Percentiles rank a stretch among this genome's conserved stretches.
Evolutionary conservation across 176 grass and related monocot species (phyloP).

Genomic region (Calamus simplicifolius): DNA sequence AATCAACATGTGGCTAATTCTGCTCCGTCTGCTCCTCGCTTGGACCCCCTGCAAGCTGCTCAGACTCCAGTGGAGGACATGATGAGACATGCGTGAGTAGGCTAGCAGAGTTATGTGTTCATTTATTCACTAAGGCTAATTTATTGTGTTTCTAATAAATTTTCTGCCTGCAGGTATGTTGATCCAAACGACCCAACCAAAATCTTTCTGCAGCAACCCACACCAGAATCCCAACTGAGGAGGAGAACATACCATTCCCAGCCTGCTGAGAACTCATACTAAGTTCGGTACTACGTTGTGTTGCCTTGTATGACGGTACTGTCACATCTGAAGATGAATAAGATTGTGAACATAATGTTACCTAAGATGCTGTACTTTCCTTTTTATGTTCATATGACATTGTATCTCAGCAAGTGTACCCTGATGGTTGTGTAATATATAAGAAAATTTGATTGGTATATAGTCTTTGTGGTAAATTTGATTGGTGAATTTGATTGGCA

Average conservation of each 20-base stretch:
- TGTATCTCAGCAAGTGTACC: no score
- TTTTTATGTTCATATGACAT: no score
- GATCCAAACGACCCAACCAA: constrained; percentile 93
- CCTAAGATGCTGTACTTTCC: no score
- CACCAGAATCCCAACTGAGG: constrained; percentile 82
- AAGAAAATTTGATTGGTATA: no score
- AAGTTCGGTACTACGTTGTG: not conserved
- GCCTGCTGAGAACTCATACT: constrained; percentile 27
- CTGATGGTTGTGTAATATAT: no score
- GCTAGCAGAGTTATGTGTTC: not conserved
- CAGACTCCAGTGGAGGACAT: constrained; percentile 92
- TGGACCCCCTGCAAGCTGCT: constrained; percentile 85
- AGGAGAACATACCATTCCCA: constrained; percentile 82
- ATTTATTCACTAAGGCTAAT: not conserved
- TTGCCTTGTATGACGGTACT: no score
- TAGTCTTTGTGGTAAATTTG: no score
- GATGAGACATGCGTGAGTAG: constrained; percentile 84
- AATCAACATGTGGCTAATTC: constrained; percentile 58
- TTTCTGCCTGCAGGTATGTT: constrained; percentile 49
- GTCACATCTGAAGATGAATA: no score
- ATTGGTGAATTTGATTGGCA: no score
- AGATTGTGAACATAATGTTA: no score
- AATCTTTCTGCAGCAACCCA: constrained; percentile 94
- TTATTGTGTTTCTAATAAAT: not conserved
- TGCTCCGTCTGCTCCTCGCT: constrained; percentile 25